Percentiles rank a stretch among this genome's conserved stretches.
Conservation (phyloP, 2,329 filamentous ascomycete species). For the Venturiaceae sp. region DNA sequence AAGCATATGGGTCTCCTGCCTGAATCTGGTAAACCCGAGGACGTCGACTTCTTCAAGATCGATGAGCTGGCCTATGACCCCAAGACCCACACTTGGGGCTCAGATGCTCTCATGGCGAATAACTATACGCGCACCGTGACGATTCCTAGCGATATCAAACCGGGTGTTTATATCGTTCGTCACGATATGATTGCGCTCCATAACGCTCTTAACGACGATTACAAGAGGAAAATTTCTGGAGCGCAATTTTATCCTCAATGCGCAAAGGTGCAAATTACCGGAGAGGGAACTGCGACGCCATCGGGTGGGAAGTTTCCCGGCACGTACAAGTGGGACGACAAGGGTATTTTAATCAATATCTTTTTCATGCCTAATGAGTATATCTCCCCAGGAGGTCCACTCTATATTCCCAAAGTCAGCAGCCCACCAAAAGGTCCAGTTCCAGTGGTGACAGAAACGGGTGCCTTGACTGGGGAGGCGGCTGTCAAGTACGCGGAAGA, state of each 20-base stretch:
- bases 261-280: conserved; percentile 20
- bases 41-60: conserved; percentile 2
- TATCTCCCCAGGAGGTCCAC: not conserved
- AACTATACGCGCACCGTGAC: conserved; percentile 37
- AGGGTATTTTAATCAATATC: not conserved
- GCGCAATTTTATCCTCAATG: conserved; percentile 45
- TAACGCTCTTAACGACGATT: conserved; percentile 21
- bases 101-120: not conserved
- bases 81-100: not conserved
- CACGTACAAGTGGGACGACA: not conserved
- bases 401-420: not conserved
- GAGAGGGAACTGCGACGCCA: not conserved
- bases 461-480: too few species aligned
- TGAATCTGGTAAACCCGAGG: not conserved
- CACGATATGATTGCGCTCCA: conserved; percentile 46
- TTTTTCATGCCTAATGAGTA: not conserved
- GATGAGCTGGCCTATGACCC: not conserved
- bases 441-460: too few species aligned
- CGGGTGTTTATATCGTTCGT: conserved; percentile 43
- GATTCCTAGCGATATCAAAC: conserved; percentile 31
- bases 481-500: too few species aligned
- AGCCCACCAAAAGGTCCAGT: not conserved
- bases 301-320: not conserved
- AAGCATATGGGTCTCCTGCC: not conserved
- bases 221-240: conserved; percentile 17